Conservation (phyloP, 2,329 filamentous ascomycete species). For the Penicillium sp. region DNA sequence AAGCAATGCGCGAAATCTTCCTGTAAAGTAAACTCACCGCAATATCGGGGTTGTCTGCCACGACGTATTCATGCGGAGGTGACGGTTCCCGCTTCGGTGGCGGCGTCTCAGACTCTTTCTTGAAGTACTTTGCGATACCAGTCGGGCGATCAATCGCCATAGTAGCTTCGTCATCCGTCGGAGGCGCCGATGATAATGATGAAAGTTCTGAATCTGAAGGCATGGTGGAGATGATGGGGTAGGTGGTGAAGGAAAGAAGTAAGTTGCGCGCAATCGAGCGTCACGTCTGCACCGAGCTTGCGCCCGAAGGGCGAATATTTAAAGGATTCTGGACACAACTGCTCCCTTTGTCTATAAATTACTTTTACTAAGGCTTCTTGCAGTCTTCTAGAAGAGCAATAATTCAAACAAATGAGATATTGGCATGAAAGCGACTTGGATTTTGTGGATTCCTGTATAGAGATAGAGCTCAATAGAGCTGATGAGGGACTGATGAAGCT, state of each 20-base stretch:
- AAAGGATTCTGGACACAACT: slow-evolving; percentile 7
- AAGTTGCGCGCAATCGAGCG: slow-evolving; percentile 17
- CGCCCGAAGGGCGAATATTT: slow-evolving; percentile 14
- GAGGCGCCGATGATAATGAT: slow-evolving; percentile 51
- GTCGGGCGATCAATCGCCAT: slow-evolving; percentile 35
- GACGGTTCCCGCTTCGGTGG: slow-evolving; percentile 74
- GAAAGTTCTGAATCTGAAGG: slow-evolving; percentile 51
- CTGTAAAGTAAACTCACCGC: slow-evolving; percentile 57
- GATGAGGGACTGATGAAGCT: neutral
- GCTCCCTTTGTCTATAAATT: neutral
- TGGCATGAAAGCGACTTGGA: neutral
- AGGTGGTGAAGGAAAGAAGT: slow-evolving; percentile 25
- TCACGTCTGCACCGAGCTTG: slow-evolving; percentile 15
- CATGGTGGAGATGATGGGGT: slow-evolving; percentile 27
- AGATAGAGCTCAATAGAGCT: neutral
- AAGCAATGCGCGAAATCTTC: slow-evolving; percentile 31
- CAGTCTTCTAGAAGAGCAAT: neutral
- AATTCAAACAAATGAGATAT: neutral
- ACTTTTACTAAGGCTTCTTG: neutral
- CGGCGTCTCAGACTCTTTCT: slow-evolving; percentile 45
- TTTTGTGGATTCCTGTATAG: neutral
- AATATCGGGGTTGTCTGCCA: slow-evolving; percentile 86
- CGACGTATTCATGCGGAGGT: slow-evolving; percentile 77
- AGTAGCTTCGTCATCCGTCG: slow-evolving; percentile 50
- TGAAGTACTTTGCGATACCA: slow-evolving; percentile 44